Base-by-base conservation (phyloP, 2,329 filamentous ascomycete genomes). In the Paramyrothecium sp. region DNA sequence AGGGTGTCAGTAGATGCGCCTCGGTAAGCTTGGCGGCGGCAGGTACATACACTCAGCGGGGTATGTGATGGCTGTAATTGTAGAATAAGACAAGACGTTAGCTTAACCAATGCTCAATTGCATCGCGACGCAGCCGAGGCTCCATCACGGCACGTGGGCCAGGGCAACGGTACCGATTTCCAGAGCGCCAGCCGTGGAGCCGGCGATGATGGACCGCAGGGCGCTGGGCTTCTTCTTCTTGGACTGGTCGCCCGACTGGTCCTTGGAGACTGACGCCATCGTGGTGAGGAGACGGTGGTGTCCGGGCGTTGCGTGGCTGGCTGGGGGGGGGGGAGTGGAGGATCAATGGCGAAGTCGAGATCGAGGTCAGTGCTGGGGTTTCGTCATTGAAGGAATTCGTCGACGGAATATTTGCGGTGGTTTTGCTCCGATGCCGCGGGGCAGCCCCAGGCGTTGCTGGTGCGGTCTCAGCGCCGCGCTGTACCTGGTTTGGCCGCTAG, bases 121-220 rank as follows among this genome's bases (percentile, higher is more conserved):
- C 26, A 30, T 30, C 10, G 26, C 26, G 26, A 19, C 7, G 12
- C 19, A 16, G 38, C 44, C 22, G 44, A 51, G 44, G 52, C 22
- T 49, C 23, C 38, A 21, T n/a, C 33, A 8, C 11, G 58, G 16
- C 2, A 51, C 11, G 17, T 33, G 30, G 19, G 34, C n/a, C 54
- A 53, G 21, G 30, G 23, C 66, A 77, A 65, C n/a, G 30, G 26
- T 79, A 93, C 90, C 87, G 73, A 98, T 98, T 78, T 99, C 94
- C 63, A 98, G 85, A 55, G 93, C 95, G 68, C 95, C 95, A 55
- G 94, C 95, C n/a, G 90, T 90, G 56, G 92, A 91, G 61, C 95
- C 95, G 56, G 95, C 95, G 66, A 98, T 81, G 67, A 98, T 91
- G 58, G 92, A 97, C 65, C 95, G 90, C 71, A 97, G 75, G 52